Evolutionary conservation across 129 eudicot genomes (phyloP).

Genomic region (Flaveria bidentis): DNA sequence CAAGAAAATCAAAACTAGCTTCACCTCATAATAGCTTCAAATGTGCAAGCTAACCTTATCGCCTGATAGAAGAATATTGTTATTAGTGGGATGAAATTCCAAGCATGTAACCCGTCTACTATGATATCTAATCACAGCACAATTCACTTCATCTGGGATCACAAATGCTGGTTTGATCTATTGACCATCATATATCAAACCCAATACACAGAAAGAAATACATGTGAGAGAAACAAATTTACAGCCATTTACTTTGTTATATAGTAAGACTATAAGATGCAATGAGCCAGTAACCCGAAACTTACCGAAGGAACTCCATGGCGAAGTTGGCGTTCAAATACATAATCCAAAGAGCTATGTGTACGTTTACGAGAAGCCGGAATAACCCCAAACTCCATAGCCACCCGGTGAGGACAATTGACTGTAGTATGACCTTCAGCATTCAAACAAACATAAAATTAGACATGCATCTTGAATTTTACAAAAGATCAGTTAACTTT

Average conservation of each 20-base stretch:
- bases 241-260: neutral
- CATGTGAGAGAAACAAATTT: neutral
- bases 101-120: slow-evolving; percentile 94
- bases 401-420: slow-evolving; percentile 87
- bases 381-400: slow-evolving; percentile 85
- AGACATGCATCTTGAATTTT: neutral
- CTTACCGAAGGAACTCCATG: slow-evolving; percentile 59
- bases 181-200: slow-evolving; percentile 3
- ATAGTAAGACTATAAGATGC: neutral
- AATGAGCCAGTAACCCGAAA: neutral
- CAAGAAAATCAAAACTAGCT: neutral
- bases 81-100: slow-evolving; percentile 90
- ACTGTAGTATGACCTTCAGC: slow-evolving; percentile 88
- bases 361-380: slow-evolving; percentile 71
- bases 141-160: slow-evolving; percentile 78
- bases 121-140: slow-evolving; percentile 94
- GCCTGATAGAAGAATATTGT: slow-evolving; percentile 84
- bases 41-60: slow-evolving; percentile 65
- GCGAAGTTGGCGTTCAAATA: slow-evolving; percentile 73
- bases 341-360: slow-evolving; percentile 58
- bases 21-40: neutral
- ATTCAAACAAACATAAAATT: slow-evolving; percentile 11
- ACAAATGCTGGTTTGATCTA: slow-evolving; percentile 76
- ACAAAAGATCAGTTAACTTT: neutral
- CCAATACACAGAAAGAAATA: neutral